Conservation (phyloP, 140 eudicot species). For the Ambrosia hybrid region DNA sequence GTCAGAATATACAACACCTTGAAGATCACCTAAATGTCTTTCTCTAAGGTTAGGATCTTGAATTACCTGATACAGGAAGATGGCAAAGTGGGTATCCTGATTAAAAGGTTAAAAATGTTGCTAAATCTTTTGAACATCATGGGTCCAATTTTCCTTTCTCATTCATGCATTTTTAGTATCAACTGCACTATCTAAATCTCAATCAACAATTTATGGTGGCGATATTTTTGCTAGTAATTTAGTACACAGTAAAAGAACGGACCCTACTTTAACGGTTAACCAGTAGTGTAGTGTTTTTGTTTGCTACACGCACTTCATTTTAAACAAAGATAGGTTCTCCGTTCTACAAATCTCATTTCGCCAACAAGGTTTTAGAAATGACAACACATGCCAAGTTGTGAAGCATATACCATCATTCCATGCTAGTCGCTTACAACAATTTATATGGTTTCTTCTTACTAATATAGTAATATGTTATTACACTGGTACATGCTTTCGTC, state of each 20-base stretch:
- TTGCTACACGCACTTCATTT: neutral
- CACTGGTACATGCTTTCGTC: neutral
- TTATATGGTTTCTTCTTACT: neutral
- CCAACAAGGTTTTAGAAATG: constrained; percentile 9
- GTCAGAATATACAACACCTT: constrained; percentile 65
- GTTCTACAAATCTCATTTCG: neutral
- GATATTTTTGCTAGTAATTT: neutral
- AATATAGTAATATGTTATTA: neutral
- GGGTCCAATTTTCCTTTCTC: too few relatives aligned
- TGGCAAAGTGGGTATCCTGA: constrained; percentile 9
- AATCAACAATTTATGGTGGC: neutral
- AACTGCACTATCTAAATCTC: constrained; percentile 9
- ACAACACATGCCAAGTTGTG: constrained; percentile 4
- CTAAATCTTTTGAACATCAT: neutral
- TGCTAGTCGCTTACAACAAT: constrained; percentile 7
- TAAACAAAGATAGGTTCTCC: constrained; percentile 1
- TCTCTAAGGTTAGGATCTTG: constrained; percentile 73
- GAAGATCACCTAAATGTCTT: constrained; percentile 92
- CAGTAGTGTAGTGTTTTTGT: too few relatives aligned
- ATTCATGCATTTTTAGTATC: neutral
- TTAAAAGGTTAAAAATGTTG: neutral
- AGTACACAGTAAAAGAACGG: neutral
- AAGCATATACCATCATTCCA: constrained; percentile 15
- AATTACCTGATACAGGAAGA: constrained; percentile 52
- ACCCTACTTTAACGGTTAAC: neutral